Percentiles rank a stretch among this genome's conserved stretches.
These are phyloP conservation scores for Chlamydomonas sphaeroides DNA, from an alignment of 139 green algal genomes.

Conservation along the genomic window DNA sequence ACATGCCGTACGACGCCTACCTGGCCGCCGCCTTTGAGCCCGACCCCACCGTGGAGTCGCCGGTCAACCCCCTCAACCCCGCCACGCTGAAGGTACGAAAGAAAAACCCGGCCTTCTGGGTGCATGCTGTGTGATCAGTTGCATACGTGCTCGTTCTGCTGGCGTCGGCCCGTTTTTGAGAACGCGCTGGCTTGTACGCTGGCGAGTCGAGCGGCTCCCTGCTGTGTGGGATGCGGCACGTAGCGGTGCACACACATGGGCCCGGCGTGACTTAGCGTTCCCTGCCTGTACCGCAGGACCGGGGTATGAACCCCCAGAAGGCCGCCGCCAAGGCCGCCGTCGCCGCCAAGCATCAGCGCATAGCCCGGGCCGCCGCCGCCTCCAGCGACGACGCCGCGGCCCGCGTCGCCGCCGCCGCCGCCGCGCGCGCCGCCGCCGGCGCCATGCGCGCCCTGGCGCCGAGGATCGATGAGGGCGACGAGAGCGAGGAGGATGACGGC, in stretches of 20 bases:
- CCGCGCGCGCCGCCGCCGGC: constrained; percentile 28
- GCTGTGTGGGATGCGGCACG: no score
- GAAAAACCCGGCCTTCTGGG: no score
- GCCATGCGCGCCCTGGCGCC: constrained; percentile 11
- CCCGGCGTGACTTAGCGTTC: no score
- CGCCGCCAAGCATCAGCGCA: constrained; percentile 27
- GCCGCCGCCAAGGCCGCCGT: constrained; percentile 28
- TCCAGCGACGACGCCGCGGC: constrained; percentile 1
- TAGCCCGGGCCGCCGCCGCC: constrained; percentile 2
- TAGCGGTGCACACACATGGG: no score
- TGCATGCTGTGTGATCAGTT: no score
- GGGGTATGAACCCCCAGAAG: constrained; percentile 24
- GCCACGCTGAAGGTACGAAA: constrained; percentile 19
- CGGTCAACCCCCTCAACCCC: constrained; percentile 43
- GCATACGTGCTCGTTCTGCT: no score
- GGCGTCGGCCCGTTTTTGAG: no score
- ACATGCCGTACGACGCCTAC: constrained; percentile 73
- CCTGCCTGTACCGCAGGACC: no score
- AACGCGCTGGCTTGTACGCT: no score
- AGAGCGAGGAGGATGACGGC: not conserved
- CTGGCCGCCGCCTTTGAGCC: constrained; percentile 31
- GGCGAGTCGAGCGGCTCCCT: no score
- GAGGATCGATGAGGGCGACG: not conserved
- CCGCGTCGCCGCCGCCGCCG: constrained; percentile 1
- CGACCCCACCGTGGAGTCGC: constrained; percentile 14